Conservation (phyloP, 768 basidiomycete species). For the Glaciozyma martinii region DNA sequence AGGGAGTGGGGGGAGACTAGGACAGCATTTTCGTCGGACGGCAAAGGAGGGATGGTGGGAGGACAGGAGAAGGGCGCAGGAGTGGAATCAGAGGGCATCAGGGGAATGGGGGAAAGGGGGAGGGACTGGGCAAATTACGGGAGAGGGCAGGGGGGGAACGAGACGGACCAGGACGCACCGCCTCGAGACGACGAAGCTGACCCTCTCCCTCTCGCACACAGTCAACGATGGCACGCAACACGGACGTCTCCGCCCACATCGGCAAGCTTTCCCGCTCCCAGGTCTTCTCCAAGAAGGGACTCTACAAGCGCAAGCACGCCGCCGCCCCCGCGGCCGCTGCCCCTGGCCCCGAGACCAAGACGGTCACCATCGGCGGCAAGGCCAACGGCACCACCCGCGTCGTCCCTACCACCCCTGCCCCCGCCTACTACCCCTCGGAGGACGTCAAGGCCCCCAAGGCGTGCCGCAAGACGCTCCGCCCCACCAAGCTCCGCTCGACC, state of each 20-base stretch:
- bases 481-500: slow-evolving; percentile 62
- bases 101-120: no score
- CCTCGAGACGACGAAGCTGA: background rate
- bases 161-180: no score
- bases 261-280: slow-evolving; percentile 75
- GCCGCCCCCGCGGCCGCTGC: slow-evolving; percentile 56
- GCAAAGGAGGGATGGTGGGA: no score
- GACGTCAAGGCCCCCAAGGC: slow-evolving; percentile 86
- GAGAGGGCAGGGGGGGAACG: no score
- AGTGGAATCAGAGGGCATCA: no score
- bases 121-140: no score
- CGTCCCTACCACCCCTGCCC: slow-evolving; percentile 73
- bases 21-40: no score
- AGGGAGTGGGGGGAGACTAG: no score
- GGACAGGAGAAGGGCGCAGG: no score
- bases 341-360: slow-evolving; percentile 59
- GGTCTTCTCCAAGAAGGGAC: slow-evolving; percentile 67
- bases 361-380: slow-evolving; percentile 66
- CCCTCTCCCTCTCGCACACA: background rate
- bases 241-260: slow-evolving; percentile 71
- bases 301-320: slow-evolving; percentile 65
- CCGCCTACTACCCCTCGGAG: slow-evolving; percentile 90
- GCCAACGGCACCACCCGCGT: slow-evolving; percentile 85
- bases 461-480: slow-evolving; percentile 75
- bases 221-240: slow-evolving; percentile 41